Percentiles rank a stretch among this genome's conserved stretches.
Conservation (phyloP, 108 stramenopile species). For the Cyclotella baltica region DNA sequence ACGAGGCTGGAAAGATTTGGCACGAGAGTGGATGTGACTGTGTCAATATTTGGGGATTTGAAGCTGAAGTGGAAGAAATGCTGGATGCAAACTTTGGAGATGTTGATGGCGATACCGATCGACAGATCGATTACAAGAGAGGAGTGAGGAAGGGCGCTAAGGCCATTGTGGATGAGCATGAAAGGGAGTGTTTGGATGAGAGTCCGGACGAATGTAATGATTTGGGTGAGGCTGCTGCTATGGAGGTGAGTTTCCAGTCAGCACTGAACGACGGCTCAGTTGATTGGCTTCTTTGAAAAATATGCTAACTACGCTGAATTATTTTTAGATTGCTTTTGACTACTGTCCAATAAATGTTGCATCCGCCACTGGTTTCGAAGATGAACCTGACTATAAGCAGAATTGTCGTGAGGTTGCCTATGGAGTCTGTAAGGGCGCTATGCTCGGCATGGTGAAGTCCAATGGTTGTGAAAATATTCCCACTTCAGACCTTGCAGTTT, state of each 20-base stretch:
- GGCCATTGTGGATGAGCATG: not conserved
- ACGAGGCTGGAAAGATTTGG: not conserved
- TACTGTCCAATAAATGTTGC: not conserved
- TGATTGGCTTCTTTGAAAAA: too few species aligned
- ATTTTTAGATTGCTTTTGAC: not conserved
- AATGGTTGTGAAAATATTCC: not conserved
- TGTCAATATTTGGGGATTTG: conserved; percentile 9
- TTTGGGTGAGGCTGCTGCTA: not conserved
- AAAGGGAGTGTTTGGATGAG: conserved; percentile 8
- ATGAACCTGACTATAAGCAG: conserved; percentile 2
- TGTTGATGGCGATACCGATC: not conserved
- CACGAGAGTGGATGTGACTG: conserved; percentile 3
- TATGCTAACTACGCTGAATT: too few species aligned
- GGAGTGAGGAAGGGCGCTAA: not conserved
- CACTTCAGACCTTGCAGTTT: not conserved
- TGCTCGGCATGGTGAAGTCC: not conserved
- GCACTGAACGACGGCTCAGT: not conserved
- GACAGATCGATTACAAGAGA: conserved; percentile 3
- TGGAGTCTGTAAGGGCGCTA: conserved; percentile 1
- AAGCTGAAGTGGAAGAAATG: not conserved
- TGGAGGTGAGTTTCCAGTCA: not conserved
- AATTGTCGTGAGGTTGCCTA: conserved; percentile 18
- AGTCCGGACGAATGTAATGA: not conserved
- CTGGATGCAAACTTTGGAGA: not conserved
- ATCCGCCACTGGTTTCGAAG: not conserved